Evolutionary conservation across 352 stramenopile species (phyloP).

Genomic region (Stephanocyclus meneghinianus): DNA sequence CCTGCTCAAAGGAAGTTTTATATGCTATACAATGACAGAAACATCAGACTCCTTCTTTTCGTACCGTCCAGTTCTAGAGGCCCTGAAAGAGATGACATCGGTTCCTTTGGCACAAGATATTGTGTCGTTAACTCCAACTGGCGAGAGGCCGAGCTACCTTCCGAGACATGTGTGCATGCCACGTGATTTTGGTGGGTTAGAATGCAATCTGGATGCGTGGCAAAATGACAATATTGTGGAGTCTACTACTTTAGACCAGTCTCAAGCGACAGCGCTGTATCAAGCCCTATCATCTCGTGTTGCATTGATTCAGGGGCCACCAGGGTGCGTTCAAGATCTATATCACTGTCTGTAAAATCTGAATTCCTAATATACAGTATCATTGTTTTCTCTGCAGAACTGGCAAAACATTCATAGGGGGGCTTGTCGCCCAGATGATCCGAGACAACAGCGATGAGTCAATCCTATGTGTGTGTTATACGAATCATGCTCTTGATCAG

Average conservation of each 20-base stretch:
- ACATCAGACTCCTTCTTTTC: conserved; percentile 62
- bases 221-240: conserved; percentile 58
- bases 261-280: conserved; percentile 65
- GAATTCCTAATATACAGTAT: conserved; percentile 5
- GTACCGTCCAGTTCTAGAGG: conserved; percentile 49
- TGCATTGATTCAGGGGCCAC: conserved; percentile 85
- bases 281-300: conserved; percentile 81
- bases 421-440: conserved; percentile 83
- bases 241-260: conserved; percentile 77
- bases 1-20: conserved; percentile 24
- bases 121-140: background rate
- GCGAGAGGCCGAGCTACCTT: conserved; percentile 31
- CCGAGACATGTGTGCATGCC: conserved; percentile 29
- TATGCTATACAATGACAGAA: conserved; percentile 53
- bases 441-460: conserved; percentile 62
- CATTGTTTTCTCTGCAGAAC: conserved; percentile 52
- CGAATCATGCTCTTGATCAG: conserved; percentile 89
- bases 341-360: conserved; percentile 4
- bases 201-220: conserved; percentile 35
- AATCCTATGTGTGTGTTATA: conserved; percentile 88
- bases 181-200: conserved; percentile 19
- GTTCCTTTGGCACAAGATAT: conserved; percentile 53
- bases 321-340: conserved; percentile 27
- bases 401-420: conserved; percentile 87
- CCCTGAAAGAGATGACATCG: conserved; percentile 44